Evolutionary conservation across 495 filamentous ascomycete genomes (phyloP), one percentile per base, ranked within the genome.

Genomic region (Lineolata rhizophorae): DNA sequence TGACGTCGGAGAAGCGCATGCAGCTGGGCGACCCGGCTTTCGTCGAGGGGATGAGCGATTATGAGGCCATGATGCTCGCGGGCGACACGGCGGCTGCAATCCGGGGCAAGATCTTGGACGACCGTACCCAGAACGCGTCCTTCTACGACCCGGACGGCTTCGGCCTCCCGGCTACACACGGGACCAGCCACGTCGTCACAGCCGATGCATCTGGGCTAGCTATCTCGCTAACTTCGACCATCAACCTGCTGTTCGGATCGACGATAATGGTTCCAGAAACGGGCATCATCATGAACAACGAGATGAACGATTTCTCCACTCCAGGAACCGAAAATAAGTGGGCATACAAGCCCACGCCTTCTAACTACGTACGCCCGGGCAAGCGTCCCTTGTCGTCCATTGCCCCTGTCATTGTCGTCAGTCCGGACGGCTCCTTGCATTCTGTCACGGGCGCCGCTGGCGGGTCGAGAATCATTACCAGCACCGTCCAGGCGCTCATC

Each of bases 291-390:
- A 76, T 85, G 70, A 94, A 94, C 49, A 70, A 92, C 45, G 79
- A 92, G 47, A 92, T 92, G 83, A 77, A 92, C 46, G 64, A 70
- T 37, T 84, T 85, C 57, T 74, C 67, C n/a, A 76, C 83, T 32
- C 82, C 82, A 2, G 65, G 65, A 11, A 56, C 58, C 0, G 63
- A 58, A 11, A 91, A 92, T 52, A 63, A 68, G 4, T 94, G 91
- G 38, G 82, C 80, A 29, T 92, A 74, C 48, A 53, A 73, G 18
- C 83, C 81, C 5, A 77, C 72, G 1, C 70, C 71, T 0, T 59
- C 70, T 12, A 92, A 94, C 58, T 94, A 64, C 51, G 67, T 92
- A 53, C 60, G 61, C 3, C 76, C 84, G 0, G 65, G 70, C 5
- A 92, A 92, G 46, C 66, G 84, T 0, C 80, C 84, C 0, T 54